These are phyloP conservation scores for Polygonum aviculare DNA, from an alignment of 148 eudicot genomes.

Conservation along the genomic window DNA sequence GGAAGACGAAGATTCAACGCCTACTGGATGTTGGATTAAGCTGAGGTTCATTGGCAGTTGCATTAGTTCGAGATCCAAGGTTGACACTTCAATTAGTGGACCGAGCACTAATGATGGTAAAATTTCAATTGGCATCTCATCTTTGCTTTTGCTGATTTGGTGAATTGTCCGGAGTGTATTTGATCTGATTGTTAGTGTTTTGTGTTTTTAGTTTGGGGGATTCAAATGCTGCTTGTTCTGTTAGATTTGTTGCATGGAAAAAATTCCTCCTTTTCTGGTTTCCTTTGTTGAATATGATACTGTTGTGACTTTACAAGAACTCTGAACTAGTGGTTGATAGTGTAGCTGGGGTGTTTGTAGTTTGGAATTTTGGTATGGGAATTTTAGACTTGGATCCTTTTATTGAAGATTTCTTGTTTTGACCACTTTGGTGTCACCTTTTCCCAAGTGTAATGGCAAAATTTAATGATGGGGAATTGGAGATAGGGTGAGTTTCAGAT, in stretches of 20 bases:
- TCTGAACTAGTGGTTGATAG: not conserved
- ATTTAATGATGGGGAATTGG: not conserved
- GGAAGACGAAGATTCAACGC: conserved; percentile 25
- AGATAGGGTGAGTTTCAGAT: not conserved
- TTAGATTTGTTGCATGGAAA: not conserved
- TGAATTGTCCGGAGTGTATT: not conserved
- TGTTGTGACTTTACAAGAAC: not conserved
- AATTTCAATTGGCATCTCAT: not conserved
- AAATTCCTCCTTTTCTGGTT: conserved; percentile 8
- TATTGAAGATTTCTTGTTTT: not conserved
- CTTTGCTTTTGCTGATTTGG: not conserved
- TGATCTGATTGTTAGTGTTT: not conserved
- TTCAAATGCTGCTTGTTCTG: not conserved
- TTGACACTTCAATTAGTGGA: conserved; percentile 78
- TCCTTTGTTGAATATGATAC: not conserved
- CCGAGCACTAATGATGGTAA: conserved; percentile 57
- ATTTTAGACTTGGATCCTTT: not conserved
- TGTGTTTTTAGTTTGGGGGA: not conserved
- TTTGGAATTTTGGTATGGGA: not conserved
- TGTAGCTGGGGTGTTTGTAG: not conserved
- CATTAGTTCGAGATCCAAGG: conserved; percentile 93
- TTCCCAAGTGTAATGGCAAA: not conserved
- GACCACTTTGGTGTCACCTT: not conserved
- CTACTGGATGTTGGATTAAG: conserved; percentile 85
- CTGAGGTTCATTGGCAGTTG: conserved; percentile 69